Base-by-base conservation (phyloP, 495 filamentous ascomycete species). In the Talaromyces proteolyticus region DNA sequence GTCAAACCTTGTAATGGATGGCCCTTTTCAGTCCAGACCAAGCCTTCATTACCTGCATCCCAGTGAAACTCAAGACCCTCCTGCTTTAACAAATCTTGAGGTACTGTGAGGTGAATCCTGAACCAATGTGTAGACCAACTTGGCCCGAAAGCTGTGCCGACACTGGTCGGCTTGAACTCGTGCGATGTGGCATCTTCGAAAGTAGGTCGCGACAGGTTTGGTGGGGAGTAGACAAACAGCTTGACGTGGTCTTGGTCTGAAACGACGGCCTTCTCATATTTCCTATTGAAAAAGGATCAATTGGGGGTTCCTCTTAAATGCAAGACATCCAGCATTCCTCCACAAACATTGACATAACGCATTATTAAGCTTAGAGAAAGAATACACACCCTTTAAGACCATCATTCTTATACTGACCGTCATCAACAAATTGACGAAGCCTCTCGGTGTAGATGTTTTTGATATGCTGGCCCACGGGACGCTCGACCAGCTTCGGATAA, bases 91-190 rank as follows among this genome's bases (percentile, higher is more conserved):
- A 96, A 75, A 2, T 88, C 70, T 54, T 75, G 53, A 16, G 93
- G 93, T 18, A 98, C 78, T 1, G 75, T 88, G 49, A 98, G 69
- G 38, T 81, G 70, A 47, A 95, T 79, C 39, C 82, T 85, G 76
- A 97, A 93, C 93, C 93, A 98, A 66, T 96, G 92, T n/a, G 93
- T 98, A 0, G 89, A 89, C 93, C 93, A 98, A 41, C 90, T 91
- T 10, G 93, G 93, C 3, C 93, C 93, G 57, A 96, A 96, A 12
- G 73, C 79, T 49, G 83, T 76, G 24, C 92, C 91, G 47, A 90
- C 82, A 14, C 74, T 71, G 1, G 92, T 87, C n/a, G 79, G 70
- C 23, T 75, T 75, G 68, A 94, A 98, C 36, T 87, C 74, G 51
- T 91, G 82, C 18, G 81, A 85, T 26, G 84, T 86, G 16, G 92